These are phyloP conservation scores for Volvox carteri DNA, from an alignment of 163 green algal species.

Conservation along the genomic window DNA sequence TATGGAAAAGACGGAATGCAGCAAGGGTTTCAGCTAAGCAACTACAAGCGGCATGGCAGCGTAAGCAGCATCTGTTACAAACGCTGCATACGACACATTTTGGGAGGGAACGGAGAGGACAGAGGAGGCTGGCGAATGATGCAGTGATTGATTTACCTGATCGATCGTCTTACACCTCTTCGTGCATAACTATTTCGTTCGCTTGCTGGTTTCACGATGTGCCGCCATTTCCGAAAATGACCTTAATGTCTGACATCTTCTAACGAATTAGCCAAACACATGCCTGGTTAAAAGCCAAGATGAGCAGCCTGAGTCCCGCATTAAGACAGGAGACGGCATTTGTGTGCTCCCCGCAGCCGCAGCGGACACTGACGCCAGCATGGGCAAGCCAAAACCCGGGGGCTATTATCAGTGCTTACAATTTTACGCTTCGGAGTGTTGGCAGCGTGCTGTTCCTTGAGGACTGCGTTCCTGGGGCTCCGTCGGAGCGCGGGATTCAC, in stretches of 20 bases:
- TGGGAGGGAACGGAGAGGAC: neutral
- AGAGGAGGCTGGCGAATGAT: too few species aligned
- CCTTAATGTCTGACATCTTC: neutral
- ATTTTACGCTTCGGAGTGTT: slow-evolving; percentile 54
- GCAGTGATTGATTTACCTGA: too few species aligned
- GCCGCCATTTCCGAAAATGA: slow-evolving; percentile 21
- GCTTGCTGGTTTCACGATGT: too few species aligned
- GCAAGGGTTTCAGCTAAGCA: too few species aligned
- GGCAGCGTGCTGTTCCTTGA: slow-evolving; percentile 31
- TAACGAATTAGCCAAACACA: neutral
- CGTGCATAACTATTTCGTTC: too few species aligned
- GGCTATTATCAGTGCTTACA: neutral
- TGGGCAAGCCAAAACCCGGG: slow-evolving; percentile 30
- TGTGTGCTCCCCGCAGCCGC: neutral
- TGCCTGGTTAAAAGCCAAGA: neutral
- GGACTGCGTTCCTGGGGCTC: slow-evolving; percentile 18
- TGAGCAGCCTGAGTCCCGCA: slow-evolving; percentile 21
- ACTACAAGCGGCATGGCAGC: too few species aligned
- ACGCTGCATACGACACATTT: neutral
- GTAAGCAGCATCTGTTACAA: slow-evolving; percentile 15
- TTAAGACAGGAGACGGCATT: slow-evolving; percentile 44
- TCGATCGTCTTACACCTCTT: too few species aligned
- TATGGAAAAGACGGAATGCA: too few species aligned
- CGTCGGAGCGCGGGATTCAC: slow-evolving; percentile 40
- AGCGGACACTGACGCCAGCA: slow-evolving; percentile 16